Evolutionary conservation across 2,329 filamentous ascomycete species (phyloP).

Genomic region (Pseudogymnoascus sp.): DNA sequence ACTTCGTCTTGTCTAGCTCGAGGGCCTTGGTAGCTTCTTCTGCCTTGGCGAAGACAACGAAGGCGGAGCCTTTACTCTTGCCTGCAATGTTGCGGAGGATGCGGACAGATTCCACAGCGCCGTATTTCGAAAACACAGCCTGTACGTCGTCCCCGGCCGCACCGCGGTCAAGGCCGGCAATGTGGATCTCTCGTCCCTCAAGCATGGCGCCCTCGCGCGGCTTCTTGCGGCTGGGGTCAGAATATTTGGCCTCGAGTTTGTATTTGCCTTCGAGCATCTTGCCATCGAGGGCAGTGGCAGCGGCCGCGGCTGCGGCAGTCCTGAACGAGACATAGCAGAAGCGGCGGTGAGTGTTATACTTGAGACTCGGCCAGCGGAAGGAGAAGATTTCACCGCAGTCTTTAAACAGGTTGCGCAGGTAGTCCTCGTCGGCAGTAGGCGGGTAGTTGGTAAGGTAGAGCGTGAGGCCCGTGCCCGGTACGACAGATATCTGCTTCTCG

Average conservation of each 20-base stretch:
- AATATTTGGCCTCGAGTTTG: constrained; percentile 72
- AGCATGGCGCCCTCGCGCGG: constrained; percentile 70
- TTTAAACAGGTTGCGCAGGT: constrained; percentile 62
- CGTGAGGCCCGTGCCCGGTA: constrained; percentile 69
- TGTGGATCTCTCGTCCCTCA: constrained; percentile 82
- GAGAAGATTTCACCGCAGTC: constrained; percentile 76
- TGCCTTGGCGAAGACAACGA: constrained; percentile 67
- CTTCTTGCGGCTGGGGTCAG: constrained; percentile 73
- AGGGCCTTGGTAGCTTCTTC: constrained; percentile 60
- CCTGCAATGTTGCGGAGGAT: constrained; percentile 63
- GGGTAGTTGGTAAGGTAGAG: constrained; percentile 91
- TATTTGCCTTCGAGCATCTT: constrained; percentile 61
- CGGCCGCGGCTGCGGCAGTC: constrained; percentile 58
- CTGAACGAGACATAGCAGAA: constrained; percentile 97
- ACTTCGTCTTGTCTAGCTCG: constrained; percentile 63
- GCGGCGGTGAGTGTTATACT: constrained; percentile 78
- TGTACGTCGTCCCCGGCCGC: constrained; percentile 62
- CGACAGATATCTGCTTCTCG: constrained; percentile 65
- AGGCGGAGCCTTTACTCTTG: constrained; percentile 70
- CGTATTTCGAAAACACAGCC: constrained; percentile 67
- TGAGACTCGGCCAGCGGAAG: constrained; percentile 84
- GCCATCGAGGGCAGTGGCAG: constrained; percentile 67
- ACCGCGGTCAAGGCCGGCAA: constrained; percentile 60
- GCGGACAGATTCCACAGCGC: constrained; percentile 65
- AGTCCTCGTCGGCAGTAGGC: constrained; percentile 63